These are phyloP conservation scores for Geotrichum citri-aurantii DNA, from an alignment of 1,139 yeast species.

Conservation along the genomic window DNA sequence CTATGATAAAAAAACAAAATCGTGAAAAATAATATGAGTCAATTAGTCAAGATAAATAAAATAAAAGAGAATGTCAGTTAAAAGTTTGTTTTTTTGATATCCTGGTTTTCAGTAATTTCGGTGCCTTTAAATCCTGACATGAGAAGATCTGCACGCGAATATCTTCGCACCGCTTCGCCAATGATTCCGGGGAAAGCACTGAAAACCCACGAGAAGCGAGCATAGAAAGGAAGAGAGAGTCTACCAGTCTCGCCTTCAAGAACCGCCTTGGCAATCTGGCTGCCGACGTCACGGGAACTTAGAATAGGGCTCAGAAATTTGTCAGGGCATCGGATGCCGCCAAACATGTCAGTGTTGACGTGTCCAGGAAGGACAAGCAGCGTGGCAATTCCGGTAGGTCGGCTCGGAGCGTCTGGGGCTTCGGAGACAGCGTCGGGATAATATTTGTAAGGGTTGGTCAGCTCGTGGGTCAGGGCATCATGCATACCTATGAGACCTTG, in stretches of 20 bases:
- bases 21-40: too few species aligned
- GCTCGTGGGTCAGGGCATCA: conserved; percentile 66
- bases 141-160: background rate
- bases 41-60: background rate
- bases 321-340: conserved; percentile 63
- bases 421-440: background rate
- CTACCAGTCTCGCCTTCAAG: conserved; percentile 61
- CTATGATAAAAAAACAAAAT: too few species aligned
- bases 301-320: conserved; percentile 70
- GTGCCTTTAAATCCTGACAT: background rate
- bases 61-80: background rate
- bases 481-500: conserved; percentile 76
- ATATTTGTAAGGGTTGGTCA: conserved; percentile 33
- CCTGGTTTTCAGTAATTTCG: background rate
- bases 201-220: conserved; percentile 39
- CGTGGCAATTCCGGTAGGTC: conserved; percentile 53
- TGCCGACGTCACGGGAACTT: conserved; percentile 58
- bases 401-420: background rate
- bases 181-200: conserved; percentile 14
- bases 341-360: conserved; percentile 61
- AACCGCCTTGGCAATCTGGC: conserved; percentile 47
- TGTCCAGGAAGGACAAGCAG: conserved; percentile 81
- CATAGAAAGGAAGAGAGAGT: conserved; percentile 65
- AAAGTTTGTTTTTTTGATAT: background rate
- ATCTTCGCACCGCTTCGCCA: background rate